phyloP scores from a whole-genome alignment of 2,329 filamentous ascomycete genomes.

The Xylaria sp. region DNA sequence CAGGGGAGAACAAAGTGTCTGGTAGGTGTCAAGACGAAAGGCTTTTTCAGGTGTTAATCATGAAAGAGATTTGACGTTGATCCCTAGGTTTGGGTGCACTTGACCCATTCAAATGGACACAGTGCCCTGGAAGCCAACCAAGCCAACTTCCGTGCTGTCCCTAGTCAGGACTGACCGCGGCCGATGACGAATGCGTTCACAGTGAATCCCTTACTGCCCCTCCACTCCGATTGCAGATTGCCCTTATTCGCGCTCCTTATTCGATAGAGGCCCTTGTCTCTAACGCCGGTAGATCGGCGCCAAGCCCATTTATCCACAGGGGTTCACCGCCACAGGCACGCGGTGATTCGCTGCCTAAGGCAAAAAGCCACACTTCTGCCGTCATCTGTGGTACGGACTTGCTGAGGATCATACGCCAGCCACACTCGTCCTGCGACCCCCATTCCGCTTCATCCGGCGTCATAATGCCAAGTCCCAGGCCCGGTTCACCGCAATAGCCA shows the following conservation, averaged over 20 bases:
- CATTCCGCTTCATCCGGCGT: neutral
- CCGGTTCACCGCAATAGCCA: neutral
- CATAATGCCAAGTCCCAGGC: too few species aligned
- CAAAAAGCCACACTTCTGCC: constrained; percentile 13
- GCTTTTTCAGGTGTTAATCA: constrained; percentile 13
- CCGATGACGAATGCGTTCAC: constrained; percentile 25
- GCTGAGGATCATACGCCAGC: constrained; percentile 1
- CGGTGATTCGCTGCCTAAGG: constrained; percentile 10
- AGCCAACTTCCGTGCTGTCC: neutral
- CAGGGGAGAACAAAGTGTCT: constrained; percentile 6
- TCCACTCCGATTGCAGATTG: constrained; percentile 6
- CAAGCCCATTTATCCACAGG: constrained; percentile 9
- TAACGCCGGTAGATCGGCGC: constrained; percentile 22
- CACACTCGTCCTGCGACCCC: constrained; percentile 10
- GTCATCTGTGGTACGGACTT: constrained; percentile 19
- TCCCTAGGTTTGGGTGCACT: neutral
- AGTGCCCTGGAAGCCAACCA: constrained; percentile 2
- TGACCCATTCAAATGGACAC: neutral
- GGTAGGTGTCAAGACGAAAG: too few species aligned
- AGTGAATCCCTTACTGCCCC: constrained; percentile 9
- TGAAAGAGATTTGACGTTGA: constrained; percentile 24
- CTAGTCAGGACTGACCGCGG: constrained; percentile 5
- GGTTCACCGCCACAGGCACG: neutral
- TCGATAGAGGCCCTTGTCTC: constrained; percentile 11
- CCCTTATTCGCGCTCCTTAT: constrained; percentile 10